phyloP scores from a whole-genome alignment of 192 early-diverging fungal species.

The Coemansia umbellata region DNA sequence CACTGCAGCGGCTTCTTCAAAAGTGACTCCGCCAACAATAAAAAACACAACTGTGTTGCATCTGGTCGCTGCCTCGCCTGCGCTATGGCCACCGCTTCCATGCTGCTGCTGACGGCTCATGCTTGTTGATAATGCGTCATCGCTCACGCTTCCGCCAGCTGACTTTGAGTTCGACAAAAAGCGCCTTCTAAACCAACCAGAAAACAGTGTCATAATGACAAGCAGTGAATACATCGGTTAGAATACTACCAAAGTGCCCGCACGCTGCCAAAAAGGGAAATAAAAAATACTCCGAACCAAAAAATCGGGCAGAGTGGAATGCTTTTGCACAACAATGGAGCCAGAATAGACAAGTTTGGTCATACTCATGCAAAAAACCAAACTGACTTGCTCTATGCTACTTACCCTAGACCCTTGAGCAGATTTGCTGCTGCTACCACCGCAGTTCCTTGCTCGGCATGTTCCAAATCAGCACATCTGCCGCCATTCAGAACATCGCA shows the following conservation, averaged over 20 bases:
- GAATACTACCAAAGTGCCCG: too few relatives aligned
- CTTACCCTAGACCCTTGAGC: slow-evolving; percentile 50
- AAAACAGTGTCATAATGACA: background rate
- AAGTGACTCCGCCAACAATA: slow-evolving; percentile 42
- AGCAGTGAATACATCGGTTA: too few relatives aligned
- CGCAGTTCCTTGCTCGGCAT: slow-evolving; percentile 28
- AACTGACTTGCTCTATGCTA: background rate
- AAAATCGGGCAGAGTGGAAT: slow-evolving; percentile 7
- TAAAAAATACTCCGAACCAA: too few relatives aligned
- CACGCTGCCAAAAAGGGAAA: too few relatives aligned
- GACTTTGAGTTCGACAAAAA: slow-evolving; percentile 23
- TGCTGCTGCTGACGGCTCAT: background rate
- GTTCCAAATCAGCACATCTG: slow-evolving; percentile 19
- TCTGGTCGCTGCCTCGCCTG: slow-evolving; percentile 20
- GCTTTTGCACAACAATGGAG: background rate
- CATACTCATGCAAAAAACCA: background rate
- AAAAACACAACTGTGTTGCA: slow-evolving; percentile 34
- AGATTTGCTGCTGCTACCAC: slow-evolving; percentile 28
- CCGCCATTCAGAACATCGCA: slow-evolving; percentile 16
- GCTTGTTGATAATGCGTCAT: background rate
- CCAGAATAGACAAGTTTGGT: background rate
- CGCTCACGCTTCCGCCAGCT: slow-evolving; percentile 5
- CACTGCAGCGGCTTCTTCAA: slow-evolving; percentile 30
- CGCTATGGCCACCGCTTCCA: background rate
- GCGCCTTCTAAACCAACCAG: slow-evolving; percentile 22